These are phyloP conservation scores for Globisporangium middletonii DNA, from an alignment of 352 stramenopile species.

Conservation along the genomic window DNA sequence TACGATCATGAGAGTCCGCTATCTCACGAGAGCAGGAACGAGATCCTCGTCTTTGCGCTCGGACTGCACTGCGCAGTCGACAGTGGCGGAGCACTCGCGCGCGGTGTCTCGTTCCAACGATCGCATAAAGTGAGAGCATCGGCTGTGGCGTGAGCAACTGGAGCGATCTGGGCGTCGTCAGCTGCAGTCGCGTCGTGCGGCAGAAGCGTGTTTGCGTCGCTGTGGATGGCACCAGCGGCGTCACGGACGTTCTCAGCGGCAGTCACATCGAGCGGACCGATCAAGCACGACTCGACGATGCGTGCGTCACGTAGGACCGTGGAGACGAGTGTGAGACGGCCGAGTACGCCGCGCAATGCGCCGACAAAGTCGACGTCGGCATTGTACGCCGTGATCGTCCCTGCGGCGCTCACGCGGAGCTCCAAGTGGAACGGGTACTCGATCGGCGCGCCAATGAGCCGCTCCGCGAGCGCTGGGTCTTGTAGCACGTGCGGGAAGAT, in stretches of 20 bases:
- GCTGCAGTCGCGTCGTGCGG: not conserved
- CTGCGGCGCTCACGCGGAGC: conserved; percentile 11
- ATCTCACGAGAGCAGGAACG: conserved; percentile 5
- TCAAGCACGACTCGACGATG: conserved; percentile 11
- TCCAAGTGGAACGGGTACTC: conserved; percentile 16
- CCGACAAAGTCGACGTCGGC: conserved; percentile 17
- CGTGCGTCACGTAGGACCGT: conserved; percentile 5
- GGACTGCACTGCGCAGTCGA: too few relatives aligned
- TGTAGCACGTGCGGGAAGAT: conserved; percentile 12
- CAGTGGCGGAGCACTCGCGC: too few relatives aligned
- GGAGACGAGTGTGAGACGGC: conserved; percentile 5
- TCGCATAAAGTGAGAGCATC: too few relatives aligned
- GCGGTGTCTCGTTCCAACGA: too few relatives aligned
- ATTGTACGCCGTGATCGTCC: conserved; percentile 14
- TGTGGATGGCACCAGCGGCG: too few relatives aligned
- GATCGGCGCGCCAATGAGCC: conserved; percentile 15
- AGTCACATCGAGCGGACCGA: not conserved
- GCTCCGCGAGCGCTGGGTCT: conserved; percentile 1
- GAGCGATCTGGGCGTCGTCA: not conserved
- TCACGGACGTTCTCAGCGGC: not conserved
- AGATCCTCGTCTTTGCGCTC: conserved; percentile 1
- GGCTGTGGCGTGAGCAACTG: not conserved
- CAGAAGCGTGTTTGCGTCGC: not conserved
- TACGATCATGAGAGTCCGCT: not conserved
- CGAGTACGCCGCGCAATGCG: conserved; percentile 11